Percentiles rank a stretch among this genome's conserved stretches.
These are phyloP conservation scores for Jackrogersella minutella DNA, from an alignment of 495 filamentous ascomycete species.

Conservation along the genomic window DNA sequence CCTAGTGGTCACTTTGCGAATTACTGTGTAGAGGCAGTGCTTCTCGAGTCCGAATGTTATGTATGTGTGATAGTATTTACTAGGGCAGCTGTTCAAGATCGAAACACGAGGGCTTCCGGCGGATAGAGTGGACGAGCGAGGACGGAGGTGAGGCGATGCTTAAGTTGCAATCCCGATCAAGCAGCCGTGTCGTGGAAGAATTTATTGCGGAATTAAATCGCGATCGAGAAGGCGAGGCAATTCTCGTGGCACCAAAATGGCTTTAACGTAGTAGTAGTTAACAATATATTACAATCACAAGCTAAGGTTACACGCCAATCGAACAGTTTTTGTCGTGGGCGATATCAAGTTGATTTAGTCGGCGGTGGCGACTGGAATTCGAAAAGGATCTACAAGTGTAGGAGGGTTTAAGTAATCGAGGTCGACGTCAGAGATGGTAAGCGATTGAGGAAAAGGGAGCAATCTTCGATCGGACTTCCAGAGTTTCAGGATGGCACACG, in stretches of 20 bases:
- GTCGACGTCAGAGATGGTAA: constrained; percentile 16
- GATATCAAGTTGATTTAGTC: constrained; percentile 23
- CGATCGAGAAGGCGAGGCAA: constrained; percentile 13
- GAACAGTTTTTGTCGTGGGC: constrained; percentile 1
- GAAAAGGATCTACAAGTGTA: constrained; percentile 24
- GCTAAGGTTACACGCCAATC: constrained; percentile 13
- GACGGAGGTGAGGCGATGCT: constrained; percentile 11
- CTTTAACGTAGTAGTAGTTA: constrained; percentile 23
- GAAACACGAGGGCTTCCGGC: constrained; percentile 41
- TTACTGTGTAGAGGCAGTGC: constrained; percentile 25
- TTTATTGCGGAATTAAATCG: constrained; percentile 5
- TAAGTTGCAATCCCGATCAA: constrained; percentile 14
- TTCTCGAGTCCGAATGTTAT: constrained; percentile 15
- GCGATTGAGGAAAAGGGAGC: constrained; percentile 16
- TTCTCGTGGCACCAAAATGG: constrained; percentile 28
- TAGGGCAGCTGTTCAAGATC: constrained; percentile 13
- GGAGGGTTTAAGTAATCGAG: constrained; percentile 32
- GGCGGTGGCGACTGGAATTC: constrained; percentile 28
- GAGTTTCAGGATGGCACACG: constrained; percentile 20
- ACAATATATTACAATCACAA: constrained; percentile 33
- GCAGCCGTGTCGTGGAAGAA: constrained; percentile 10
- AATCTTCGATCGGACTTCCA: constrained; percentile 20
- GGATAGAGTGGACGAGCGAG: constrained; percentile 11
- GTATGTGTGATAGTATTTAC: constrained; percentile 20
- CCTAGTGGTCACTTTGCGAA: constrained; percentile 48